Conservation (phyloP, 495 filamentous ascomycete species). For the Penicillium canariense region DNA sequence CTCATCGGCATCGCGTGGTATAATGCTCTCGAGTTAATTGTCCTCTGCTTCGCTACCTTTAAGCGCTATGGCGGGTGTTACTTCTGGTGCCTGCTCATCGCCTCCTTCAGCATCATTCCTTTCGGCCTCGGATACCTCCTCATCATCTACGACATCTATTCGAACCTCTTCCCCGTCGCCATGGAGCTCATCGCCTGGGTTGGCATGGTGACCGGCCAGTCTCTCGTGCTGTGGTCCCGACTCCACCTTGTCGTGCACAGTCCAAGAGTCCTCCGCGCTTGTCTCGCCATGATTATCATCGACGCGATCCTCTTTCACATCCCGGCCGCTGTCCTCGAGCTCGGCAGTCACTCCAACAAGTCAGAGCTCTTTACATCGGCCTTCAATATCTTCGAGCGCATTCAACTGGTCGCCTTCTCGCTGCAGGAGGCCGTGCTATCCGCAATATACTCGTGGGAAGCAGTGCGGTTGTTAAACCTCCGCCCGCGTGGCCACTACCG, state of each 20-base stretch:
- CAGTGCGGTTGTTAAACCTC: slow-evolving; percentile 39
- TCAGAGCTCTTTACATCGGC: slow-evolving; percentile 16
- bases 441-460: slow-evolving; percentile 48
- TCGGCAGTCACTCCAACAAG: slow-evolving; percentile 42
- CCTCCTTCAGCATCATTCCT: slow-evolving; percentile 50
- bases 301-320: slow-evolving; percentile 51
- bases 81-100: slow-evolving; percentile 53
- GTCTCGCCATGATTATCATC: slow-evolving; percentile 56
- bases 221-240: slow-evolving; percentile 62
- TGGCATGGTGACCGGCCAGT: slow-evolving; percentile 60
- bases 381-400: slow-evolving; percentile 49
- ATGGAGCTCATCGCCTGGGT: slow-evolving; percentile 53
- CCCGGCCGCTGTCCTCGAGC: slow-evolving; percentile 48
- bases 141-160: slow-evolving; percentile 44
- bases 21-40: slow-evolving; percentile 47
- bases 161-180: slow-evolving; percentile 30
- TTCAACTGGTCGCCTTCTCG: slow-evolving; percentile 50
- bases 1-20: slow-evolving; percentile 48
- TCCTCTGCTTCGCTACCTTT: slow-evolving; percentile 50
- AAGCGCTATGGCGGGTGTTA: slow-evolving; percentile 49
- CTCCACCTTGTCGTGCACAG: slow-evolving; percentile 53
- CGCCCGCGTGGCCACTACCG: slow-evolving; percentile 29
- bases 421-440: slow-evolving; percentile 54
- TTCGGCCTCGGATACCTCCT: slow-evolving; percentile 54
- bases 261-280: slow-evolving; percentile 36